A percentile compares a stretch with the other conserved stretches of the same genome.
Conservation (phyloP, 2,329 filamentous ascomycete genomes). For the Fusarium ambrosium region DNA sequence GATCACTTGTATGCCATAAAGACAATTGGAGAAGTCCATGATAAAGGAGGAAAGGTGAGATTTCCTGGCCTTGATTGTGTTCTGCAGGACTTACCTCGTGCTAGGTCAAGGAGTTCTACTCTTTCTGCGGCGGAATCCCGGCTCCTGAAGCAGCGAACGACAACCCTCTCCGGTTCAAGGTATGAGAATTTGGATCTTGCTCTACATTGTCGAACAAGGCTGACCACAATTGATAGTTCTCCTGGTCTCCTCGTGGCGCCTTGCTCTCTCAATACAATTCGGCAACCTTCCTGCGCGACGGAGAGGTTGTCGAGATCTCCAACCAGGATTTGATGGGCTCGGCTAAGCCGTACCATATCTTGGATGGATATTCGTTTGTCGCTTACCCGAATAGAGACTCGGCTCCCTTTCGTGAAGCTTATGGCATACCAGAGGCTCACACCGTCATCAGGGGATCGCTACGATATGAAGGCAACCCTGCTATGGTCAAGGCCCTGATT, state of each 20-base stretch:
- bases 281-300: slow-evolving; percentile 74
- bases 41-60: slow-evolving; percentile 70
- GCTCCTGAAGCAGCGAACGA: slow-evolving; percentile 68
- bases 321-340: slow-evolving; percentile 71
- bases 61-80: rapidly evolving
- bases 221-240: slow-evolving; percentile 62
- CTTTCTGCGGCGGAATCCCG: slow-evolving; percentile 75
- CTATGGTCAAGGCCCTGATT: slow-evolving; percentile 76
- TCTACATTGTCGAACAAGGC: no score
- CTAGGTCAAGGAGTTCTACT: slow-evolving; percentile 71
- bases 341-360: slow-evolving; percentile 76
- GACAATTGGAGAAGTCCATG: slow-evolving; percentile 76
- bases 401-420: slow-evolving; percentile 75
- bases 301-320: slow-evolving; percentile 62
- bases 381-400: slow-evolving; percentile 80
- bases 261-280: slow-evolving; percentile 76
- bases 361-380: slow-evolving; percentile 70
- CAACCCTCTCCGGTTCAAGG: slow-evolving; percentile 49
- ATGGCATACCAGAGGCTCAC: slow-evolving; percentile 77
- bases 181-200: no score
- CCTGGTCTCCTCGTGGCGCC: slow-evolving; percentile 74
- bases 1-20: slow-evolving; percentile 74
- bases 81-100: not conserved
- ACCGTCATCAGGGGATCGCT: slow-evolving; percentile 77
- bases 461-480: slow-evolving; percentile 76